Percentiles rank a stretch among this genome's conserved stretches.
These are phyloP conservation scores for Cutaneotrichosporon cutaneum DNA, from an alignment of 1,284 basidiomycete genomes.

Conservation along the genomic window DNA sequence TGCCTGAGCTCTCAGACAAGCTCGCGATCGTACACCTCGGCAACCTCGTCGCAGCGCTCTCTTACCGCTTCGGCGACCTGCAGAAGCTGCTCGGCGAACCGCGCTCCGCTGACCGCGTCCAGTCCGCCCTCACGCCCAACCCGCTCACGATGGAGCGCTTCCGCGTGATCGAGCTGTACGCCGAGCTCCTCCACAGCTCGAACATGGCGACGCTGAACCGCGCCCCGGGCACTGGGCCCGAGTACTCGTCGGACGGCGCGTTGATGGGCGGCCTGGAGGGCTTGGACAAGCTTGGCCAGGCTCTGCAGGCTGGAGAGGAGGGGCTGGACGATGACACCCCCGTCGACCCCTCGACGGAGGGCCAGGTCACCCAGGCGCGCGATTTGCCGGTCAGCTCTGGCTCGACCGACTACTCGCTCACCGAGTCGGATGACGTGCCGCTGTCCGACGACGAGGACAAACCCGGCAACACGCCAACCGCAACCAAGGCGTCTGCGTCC, in stretches of 20 bases:
- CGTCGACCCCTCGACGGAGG: constrained; percentile 55
- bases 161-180: constrained; percentile 95
- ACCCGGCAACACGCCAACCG: constrained; percentile 59
- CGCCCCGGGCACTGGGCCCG: constrained; percentile 62
- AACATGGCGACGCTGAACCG: constrained; percentile 97
- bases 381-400: constrained; percentile 65
- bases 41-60: constrained; percentile 74
- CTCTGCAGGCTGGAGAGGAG: constrained; percentile 62
- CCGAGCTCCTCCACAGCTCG: constrained; percentile 94
- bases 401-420: constrained; percentile 55
- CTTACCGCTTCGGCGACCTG: constrained; percentile 67
- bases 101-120: constrained; percentile 66
- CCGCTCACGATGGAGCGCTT: constrained; percentile 94
- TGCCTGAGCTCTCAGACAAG: constrained; percentile 81
- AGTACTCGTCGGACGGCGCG: constrained; percentile 77
- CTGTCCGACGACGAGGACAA: constrained; percentile 64
- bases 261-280: constrained; percentile 76
- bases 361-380: constrained; percentile 61
- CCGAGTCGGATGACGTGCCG: constrained; percentile 68
- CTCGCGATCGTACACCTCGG: constrained; percentile 93
- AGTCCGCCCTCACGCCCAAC: constrained; percentile 67
- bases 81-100: constrained; percentile 71
- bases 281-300: constrained; percentile 76
- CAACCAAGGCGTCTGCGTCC: constrained; percentile 1
- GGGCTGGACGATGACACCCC: constrained; percentile 61